These are phyloP conservation scores for Phytopythium mirpurense DNA, from an alignment of 352 stramenopile genomes.

Conservation along the genomic window DNA sequence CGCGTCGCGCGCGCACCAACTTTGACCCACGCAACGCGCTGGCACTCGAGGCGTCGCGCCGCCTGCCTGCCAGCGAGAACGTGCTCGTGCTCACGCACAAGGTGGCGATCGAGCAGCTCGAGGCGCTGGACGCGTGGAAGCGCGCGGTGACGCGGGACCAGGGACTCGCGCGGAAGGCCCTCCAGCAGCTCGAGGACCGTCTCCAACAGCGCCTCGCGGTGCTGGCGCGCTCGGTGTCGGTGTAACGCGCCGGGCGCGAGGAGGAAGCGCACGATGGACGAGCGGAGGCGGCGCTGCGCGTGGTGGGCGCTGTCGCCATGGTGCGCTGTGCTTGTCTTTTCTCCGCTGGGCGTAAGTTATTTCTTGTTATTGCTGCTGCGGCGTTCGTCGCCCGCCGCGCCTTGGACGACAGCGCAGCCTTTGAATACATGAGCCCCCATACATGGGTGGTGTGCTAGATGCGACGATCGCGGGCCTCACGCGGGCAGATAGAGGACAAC, in stretches of 20 bases:
- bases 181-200: slow-evolving; percentile 43
- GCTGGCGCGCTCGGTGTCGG: slow-evolving; percentile 46
- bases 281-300: neutral
- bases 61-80: slow-evolving; percentile 62
- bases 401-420: neutral
- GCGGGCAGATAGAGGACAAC: too few relatives aligned
- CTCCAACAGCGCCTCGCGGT: slow-evolving; percentile 63
- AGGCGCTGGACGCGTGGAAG: slow-evolving; percentile 63
- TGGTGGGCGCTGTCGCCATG: neutral
- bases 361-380: slow-evolving; percentile 7
- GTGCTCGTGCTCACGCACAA: slow-evolving; percentile 70
- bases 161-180: slow-evolving; percentile 34
- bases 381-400: neutral
- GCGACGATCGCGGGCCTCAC: neutral
- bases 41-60: slow-evolving; percentile 48
- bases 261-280: neutral
- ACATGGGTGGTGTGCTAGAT: slow-evolving; percentile 2
- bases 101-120: slow-evolving; percentile 71
- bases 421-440: slow-evolving; percentile 5
- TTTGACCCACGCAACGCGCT: slow-evolving; percentile 52
- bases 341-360: slow-evolving; percentile 8
- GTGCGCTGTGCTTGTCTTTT: neutral
- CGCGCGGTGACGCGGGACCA: slow-evolving; percentile 51
- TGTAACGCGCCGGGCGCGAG: slow-evolving; percentile 16
- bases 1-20: slow-evolving; percentile 51